Evolutionary conservation across 2,329 filamentous ascomycete species (phyloP), one percentile per base, ranked within the genome.

Genomic region (Exophiala sideris): DNA sequence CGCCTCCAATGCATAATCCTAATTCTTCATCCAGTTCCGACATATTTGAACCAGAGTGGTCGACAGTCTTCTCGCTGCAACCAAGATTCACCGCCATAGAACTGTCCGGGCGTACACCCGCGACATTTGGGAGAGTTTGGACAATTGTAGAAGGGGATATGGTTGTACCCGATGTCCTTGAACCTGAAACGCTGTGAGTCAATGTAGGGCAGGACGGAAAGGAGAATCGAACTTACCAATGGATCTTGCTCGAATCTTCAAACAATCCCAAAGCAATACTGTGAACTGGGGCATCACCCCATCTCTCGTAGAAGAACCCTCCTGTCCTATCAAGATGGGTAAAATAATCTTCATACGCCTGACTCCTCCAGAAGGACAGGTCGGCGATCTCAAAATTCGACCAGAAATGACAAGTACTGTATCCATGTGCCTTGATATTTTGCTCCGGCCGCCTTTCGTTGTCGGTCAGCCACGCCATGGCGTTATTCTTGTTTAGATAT

Each of bases 351-450:
- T 95, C 88, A 68, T 99, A 99, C 42, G 84, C 80, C 69, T 91
- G 83, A 67, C 90, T 89, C 45, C 94, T 80, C 89, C 91, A 99
- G 73, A 99, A 96, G 59, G 82, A 82, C 81, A 99, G 83, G 71
- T 96, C 90, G 44, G 83, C 92, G 65, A 99, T 92, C 73, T 99
- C 94, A 65, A 99, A 99, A 73, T 99, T 99, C 66, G 87, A 94
- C 94, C 94, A 99, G 78, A 99, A 99, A 72, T 99, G 94, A 71
- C 94, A 99, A 2, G 94, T 97, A 33, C 90, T 95, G 77, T 96
- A 99, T 33, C 94, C 94, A 65, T 95, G 88, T 5, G 92, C 92
- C 59, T 86, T 83, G 50, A 79, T 70, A 67, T 90, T 89, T 71
- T 95, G 88, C 11, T 89, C 83, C 1, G 92, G 91, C 45, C 94